Base-by-base conservation (phyloP, 75 land plant species). In the Isoetes taiwanensis region DNA sequence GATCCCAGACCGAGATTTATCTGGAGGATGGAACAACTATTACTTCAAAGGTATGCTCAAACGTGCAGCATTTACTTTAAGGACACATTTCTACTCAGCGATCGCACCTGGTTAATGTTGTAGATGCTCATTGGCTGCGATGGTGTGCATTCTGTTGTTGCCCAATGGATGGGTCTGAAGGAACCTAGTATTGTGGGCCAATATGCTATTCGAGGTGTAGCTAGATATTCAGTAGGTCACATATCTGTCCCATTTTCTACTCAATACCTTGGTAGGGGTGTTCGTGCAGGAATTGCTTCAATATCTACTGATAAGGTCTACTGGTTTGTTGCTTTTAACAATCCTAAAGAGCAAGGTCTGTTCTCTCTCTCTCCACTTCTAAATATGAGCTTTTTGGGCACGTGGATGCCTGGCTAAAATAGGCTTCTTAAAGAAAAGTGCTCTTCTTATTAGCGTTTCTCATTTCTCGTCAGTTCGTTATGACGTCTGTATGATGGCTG, bases 41-140 rank as follows among this genome's bases (percentile, higher is more conserved):
- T 9, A 41, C 21, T 32, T 53, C 77, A 4, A 77, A 80, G 77
- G 86, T 83, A 32, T 9, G 55, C 2, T 4, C n/a, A n/a, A n/a
- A n/a, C n/a, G n/a, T n/a, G n/a, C n/a, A n/a, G n/a, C n/a, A n/a
- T n/a, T n/a, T n/a, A n/a, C n/a, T n/a, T n/a, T n/a, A n/a, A n/a
- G n/a, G n/a, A n/a, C n/a, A n/a, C n/a, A n/a, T n/a, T n/a, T n/a
- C n/a, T n/a, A n/a, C n/a, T n/a, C n/a, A n/a, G n/a, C n/a, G n/a
- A n/a, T n/a, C n/a, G n/a, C n/a, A n/a, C n/a, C n/a, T n/a, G n/a
- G n/a, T n/a, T n/a, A n/a, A n/a, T n/a, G n/a, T n/a, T n/a, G 58
- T 74, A 94, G 99, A 79, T 81, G 30, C 71, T 94, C 30, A 74
- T 94, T 32, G 99, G 96, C 3, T 88, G 90, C 57, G 99, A 94